Conservation (phyloP, 1,284 basidiomycete species). For the Erythrobasidium hasegawianum region DNA sequence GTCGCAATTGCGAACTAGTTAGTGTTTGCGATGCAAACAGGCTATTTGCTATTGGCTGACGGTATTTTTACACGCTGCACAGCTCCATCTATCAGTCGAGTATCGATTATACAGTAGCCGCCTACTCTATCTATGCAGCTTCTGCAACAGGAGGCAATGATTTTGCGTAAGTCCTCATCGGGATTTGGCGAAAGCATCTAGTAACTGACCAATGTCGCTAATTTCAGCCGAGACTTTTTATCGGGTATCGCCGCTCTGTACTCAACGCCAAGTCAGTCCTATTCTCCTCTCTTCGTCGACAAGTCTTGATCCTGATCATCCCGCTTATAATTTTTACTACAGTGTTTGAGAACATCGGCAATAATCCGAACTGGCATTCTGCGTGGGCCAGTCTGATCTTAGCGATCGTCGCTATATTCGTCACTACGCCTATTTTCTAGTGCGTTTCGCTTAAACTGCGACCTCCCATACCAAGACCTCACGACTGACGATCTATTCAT, state of each 20-base stretch:
- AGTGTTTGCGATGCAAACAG: background rate
- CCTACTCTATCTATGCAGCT: conserved; percentile 51
- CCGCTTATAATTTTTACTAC: too few species aligned
- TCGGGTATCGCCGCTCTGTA: conserved; percentile 29
- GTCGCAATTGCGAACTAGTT: conserved; percentile 51
- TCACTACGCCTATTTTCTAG: conserved; percentile 22
- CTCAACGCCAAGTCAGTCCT: conserved; percentile 9
- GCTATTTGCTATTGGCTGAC: background rate
- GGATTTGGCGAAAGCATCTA: too few species aligned
- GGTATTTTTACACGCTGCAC: conserved; percentile 24
- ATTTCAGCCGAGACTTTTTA: conserved; percentile 12
- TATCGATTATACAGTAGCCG: conserved; percentile 19
- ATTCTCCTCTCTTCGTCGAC: background rate
- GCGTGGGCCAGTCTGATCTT: conserved; percentile 12
- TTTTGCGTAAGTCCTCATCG: conserved; percentile 47
- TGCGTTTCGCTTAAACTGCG: background rate
- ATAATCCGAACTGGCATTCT: conserved; percentile 3
- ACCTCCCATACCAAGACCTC: background rate
- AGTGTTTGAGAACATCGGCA: conserved; percentile 31
- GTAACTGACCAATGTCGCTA: background rate
- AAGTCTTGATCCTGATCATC: too few species aligned
- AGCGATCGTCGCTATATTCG: conserved; percentile 16
- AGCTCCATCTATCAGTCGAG: conserved; percentile 3
- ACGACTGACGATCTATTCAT: background rate
- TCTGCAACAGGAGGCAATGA: conserved; percentile 50